Conservation (phyloP, 2,329 filamentous ascomycete genomes). For the Phaeosphaeriaceae sp. region DNA sequence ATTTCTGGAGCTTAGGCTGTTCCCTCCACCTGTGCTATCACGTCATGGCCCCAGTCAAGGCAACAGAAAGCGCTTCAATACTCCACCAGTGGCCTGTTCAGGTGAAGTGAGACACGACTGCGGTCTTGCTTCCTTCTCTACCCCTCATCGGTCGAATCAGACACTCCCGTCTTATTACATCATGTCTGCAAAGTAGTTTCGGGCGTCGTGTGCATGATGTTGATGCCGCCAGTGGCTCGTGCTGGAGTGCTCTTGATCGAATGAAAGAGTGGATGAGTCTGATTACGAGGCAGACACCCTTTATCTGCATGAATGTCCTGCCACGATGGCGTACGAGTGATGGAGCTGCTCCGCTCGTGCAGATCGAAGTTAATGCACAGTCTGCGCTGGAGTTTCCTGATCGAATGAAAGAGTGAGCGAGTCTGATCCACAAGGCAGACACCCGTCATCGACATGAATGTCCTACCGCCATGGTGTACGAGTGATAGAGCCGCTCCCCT, state of each 20-base stretch:
- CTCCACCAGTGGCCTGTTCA: slow-evolving; percentile 1
- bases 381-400: neutral
- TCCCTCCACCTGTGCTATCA: neutral
- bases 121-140: neutral
- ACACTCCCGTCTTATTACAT: neutral
- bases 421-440: slow-evolving; percentile 6
- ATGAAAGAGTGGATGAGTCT: neutral
- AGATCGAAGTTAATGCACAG: neutral
- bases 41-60: neutral
- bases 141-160: neutral
- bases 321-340: neutral
- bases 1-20: neutral
- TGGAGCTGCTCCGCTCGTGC: neutral
- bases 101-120: neutral
- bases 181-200: neutral
- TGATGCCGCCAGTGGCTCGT: neutral
- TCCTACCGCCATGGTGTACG: slow-evolving; percentile 3
- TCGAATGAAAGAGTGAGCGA: slow-evolving; percentile 2
- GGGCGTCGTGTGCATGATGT: slow-evolving; percentile 1
- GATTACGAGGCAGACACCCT: slow-evolving; percentile 1
- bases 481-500: slow-evolving; percentile 5
- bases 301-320: neutral
- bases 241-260: neutral
- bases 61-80: slow-evolving; percentile 1
- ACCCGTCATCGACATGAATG: slow-evolving; percentile 1